Percentiles rank a stretch among this genome's conserved stretches.
Conservation (phyloP, 2,329 filamentous ascomycete genomes). For the Aureobasidium sp. region DNA sequence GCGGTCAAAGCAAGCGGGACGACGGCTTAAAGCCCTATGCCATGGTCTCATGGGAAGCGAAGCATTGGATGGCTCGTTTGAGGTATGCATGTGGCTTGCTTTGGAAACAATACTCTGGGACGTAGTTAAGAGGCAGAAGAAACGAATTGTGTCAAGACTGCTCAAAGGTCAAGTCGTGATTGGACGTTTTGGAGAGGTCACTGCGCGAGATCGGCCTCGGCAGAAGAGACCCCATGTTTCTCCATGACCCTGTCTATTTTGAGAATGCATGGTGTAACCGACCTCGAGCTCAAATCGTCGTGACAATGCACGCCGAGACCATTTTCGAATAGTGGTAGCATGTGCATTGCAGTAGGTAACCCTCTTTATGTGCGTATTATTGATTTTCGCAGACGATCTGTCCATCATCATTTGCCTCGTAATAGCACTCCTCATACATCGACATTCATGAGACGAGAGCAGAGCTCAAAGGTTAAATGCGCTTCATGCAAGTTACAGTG, state of each 20-base stretch:
- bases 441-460: background rate
- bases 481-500: background rate
- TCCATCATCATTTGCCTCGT: background rate
- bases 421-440: no score
- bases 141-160: background rate
- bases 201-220: background rate
- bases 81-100: constrained; percentile 13
- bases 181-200: background rate
- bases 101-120: background rate
- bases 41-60: background rate
- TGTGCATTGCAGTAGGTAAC: background rate
- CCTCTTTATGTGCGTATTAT: background rate
- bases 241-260: constrained; percentile 9
- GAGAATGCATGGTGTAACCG: background rate
- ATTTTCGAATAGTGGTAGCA: background rate
- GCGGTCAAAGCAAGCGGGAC: constrained; percentile 12
- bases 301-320: background rate
- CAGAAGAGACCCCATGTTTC: constrained; percentile 4
- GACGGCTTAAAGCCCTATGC: background rate
- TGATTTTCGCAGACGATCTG: background rate
- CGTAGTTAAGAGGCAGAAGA: background rate
- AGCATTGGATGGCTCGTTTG: background rate
- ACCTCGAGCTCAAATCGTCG: constrained; percentile 1
- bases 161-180: background rate
- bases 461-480: background rate